phyloP scores from a whole-genome alignment of 2,329 filamentous ascomycete species.

The Talaromyces sp. region DNA sequence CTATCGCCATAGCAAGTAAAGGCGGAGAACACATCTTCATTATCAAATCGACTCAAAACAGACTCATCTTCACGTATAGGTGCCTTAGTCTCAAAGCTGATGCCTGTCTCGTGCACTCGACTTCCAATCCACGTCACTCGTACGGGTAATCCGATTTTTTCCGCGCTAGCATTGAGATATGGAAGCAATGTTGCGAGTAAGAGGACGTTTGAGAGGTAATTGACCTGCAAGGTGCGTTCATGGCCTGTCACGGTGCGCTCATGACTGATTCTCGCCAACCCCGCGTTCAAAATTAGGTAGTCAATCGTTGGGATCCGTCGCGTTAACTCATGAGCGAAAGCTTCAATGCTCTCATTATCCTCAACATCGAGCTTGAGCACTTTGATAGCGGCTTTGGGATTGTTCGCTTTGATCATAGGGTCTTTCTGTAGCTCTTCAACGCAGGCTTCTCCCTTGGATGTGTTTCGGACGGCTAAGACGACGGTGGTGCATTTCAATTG shows the following conservation, averaged over 20 bases:
- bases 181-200: constrained; percentile 30
- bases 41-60: constrained; percentile 18
- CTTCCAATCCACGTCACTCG: constrained; percentile 27
- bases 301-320: no score
- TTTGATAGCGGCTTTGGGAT: constrained; percentile 22
- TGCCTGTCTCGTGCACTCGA: constrained; percentile 8
- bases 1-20: constrained; percentile 18
- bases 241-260: constrained; percentile 33
- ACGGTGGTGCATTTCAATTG: constrained; percentile 20
- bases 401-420: constrained; percentile 16
- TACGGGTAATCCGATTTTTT: constrained; percentile 12
- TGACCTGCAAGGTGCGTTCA: constrained; percentile 43
- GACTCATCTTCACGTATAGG: constrained; percentile 6
- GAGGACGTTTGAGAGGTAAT: constrained; percentile 32
- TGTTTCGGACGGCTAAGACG: constrained; percentile 28
- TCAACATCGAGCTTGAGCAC: constrained; percentile 25
- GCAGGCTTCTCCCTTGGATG: constrained; percentile 23
- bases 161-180: constrained; percentile 27
- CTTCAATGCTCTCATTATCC: constrained; percentile 20
- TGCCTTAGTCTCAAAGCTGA: constrained; percentile 12
- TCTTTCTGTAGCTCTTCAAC: constrained; percentile 3
- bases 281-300: no score
- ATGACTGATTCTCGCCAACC: no score
- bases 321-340: constrained; percentile 18
- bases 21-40: not conserved